Base-by-base conservation (phyloP, 768 basidiomycete genomes). In the Mycena crocata region DNA sequence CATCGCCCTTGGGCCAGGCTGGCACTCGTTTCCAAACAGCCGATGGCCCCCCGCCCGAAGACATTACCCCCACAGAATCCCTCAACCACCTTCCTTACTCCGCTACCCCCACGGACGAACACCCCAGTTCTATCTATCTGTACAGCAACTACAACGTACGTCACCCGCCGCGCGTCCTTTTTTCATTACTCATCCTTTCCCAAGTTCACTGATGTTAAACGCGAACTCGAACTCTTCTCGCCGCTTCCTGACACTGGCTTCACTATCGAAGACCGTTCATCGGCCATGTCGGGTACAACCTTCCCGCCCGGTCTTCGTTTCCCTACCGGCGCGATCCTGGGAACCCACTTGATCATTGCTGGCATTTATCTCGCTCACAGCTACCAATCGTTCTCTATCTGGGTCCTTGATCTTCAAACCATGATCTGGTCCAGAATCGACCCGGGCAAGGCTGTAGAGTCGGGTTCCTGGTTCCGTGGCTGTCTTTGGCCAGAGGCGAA, bases 131-230 rank as follows among this genome's bases (percentile, higher is more conserved):
- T 71, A 93, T 98, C 32, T 93, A 89, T 78, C 82, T 97, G 30
- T 99, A 96, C 79, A 95, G 94, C 73, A 99, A 99, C 76, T 98
- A 96, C 83, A 98, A 98, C 81, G 93, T 94, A 71, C 71, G 90
- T 80, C 54, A 31, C 52, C 23, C 51, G 56, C 58, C 57, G 21
- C 28, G 14, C 61, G 30, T 60, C 61, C 39, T 66, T 31, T 17
- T 40, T 31, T 58, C 32, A 42, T 42, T 42, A 49, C 37, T 64
- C 71, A 44, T 73, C 58, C 44, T 17, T 55, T 44, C 63, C 59
- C 39, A 42, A 95, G 94, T 96, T 96, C 79, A 94, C 93, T 60
- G 95, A 98, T 74, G 96, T 98, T 67, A 93, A 95, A 75, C 92
- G 97, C 44, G 97, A 98, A 76, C 88, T 99, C 54, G 95, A 98